Evolutionary conservation across 176 grass and related monocot species (phyloP).

Genomic region (Lolium rigidum): DNA sequence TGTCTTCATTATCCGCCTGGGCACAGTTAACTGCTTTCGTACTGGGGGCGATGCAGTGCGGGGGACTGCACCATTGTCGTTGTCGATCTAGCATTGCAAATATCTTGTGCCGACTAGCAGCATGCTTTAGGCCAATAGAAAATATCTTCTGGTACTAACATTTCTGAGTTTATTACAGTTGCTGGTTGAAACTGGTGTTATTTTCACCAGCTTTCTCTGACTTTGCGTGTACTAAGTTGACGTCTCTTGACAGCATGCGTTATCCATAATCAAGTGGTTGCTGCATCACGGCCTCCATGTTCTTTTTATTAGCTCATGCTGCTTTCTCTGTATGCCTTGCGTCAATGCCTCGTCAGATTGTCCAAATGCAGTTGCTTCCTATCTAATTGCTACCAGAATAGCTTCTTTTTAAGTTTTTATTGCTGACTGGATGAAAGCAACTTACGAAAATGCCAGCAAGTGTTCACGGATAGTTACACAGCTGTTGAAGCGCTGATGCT

Average conservation of each 20-base stretch:
- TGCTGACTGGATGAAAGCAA: conserved; percentile 38
- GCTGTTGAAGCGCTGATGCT: not conserved
- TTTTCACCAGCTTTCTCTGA: conserved; percentile 33
- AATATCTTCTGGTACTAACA: conserved; percentile 31
- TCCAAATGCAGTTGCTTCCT: conserved; percentile 15
- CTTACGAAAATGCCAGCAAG: not conserved
- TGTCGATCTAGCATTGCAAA: conserved; percentile 10
- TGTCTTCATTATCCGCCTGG: not conserved
- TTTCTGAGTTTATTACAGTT: not conserved
- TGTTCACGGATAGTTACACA: not conserved
- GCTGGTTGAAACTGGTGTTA: conserved; percentile 27
- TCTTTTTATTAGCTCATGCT: conserved; percentile 41
- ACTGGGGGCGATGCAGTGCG: not conserved
- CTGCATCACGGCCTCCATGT: conserved; percentile 27
- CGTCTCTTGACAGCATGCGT: conserved; percentile 19
- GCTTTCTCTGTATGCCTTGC: not conserved
- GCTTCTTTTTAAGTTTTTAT: conserved; percentile 2
- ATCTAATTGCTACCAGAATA: not conserved
- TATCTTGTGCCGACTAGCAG: not conserved
- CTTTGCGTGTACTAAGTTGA: conserved; percentile 27
- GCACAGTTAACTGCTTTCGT: conserved; percentile 19
- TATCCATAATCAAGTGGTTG: conserved; percentile 42
- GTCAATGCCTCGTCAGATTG: conserved; percentile 26
- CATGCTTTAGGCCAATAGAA: conserved; percentile 33
- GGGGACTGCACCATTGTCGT: not conserved